Conservation (phyloP, 2,329 filamentous ascomycete genomes). For the Ustulina deusta region DNA sequence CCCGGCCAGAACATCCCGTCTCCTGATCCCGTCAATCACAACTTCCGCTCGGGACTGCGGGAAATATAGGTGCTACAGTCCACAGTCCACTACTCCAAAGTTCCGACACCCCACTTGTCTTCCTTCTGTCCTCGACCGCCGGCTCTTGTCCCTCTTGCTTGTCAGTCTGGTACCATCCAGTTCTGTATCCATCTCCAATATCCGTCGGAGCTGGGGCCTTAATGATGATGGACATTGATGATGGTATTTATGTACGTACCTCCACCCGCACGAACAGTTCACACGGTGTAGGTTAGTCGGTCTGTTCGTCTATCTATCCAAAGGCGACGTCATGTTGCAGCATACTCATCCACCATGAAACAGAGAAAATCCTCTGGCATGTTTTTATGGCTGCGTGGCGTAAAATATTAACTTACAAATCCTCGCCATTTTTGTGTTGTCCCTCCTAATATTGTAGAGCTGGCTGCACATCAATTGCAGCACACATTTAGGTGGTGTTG, state of each 20-base stretch:
- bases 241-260: background rate
- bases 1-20: background rate
- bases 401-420: too few relatives aligned
- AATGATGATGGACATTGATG: slow-evolving; percentile 10
- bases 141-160: background rate
- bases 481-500: too few relatives aligned
- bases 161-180: background rate
- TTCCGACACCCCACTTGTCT: too few relatives aligned
- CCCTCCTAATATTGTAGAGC: background rate
- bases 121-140: too few relatives aligned
- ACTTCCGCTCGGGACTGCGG: slow-evolving; percentile 9
- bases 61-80: too few relatives aligned
- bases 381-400: too few relatives aligned
- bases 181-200: background rate
- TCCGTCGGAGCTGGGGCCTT: background rate
- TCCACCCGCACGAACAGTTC: background rate
- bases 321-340: slow-evolving; percentile 9
- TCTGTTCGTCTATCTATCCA: background rate
- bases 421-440: background rate
- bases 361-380: background rate
- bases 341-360: background rate
- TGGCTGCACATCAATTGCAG: background rate
- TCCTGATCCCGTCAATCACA: slow-evolving; percentile 20
- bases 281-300: background rate
- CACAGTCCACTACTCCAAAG: too few relatives aligned